These are phyloP conservation scores for Cyclocybe aegerita DNA, from an alignment of 768 basidiomycete genomes.

Conservation along the genomic window DNA sequence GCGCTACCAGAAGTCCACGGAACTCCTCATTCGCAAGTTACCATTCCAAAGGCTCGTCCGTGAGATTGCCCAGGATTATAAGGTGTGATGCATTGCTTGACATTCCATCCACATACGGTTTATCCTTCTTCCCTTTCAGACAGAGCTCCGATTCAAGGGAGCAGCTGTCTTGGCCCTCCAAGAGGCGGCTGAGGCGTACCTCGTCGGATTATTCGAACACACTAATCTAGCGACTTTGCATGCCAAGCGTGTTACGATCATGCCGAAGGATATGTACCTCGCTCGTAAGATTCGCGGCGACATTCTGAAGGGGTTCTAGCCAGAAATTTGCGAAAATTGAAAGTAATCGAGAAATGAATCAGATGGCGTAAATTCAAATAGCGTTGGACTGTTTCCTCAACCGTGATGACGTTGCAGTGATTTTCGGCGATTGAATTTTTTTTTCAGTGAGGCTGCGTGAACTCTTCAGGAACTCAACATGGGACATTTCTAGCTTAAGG, in stretches of 20 bases:
- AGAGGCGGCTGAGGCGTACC: conserved; percentile 14
- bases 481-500: too few species aligned
- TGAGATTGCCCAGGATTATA: conserved; percentile 7
- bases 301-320: not conserved
- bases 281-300: conserved; percentile 8
- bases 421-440: too few species aligned
- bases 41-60: conserved; percentile 14
- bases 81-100: not conserved
- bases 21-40: conserved; percentile 11
- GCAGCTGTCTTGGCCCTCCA: conserved; percentile 10
- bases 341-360: too few species aligned
- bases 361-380: too few species aligned
- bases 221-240: conserved; percentile 12
- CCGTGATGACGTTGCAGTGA: too few species aligned
- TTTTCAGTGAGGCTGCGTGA: too few species aligned
- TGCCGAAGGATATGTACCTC: conserved; percentile 7
- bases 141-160: conserved; percentile 3
- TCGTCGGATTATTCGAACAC: conserved; percentile 11
- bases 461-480: too few species aligned
- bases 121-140: not conserved
- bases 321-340: too few species aligned
- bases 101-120: not conserved
- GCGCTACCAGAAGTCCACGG: conserved; percentile 12
- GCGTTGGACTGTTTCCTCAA: too few species aligned
- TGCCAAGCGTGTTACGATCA: conserved; percentile 13